Evolutionary conservation across 2,329 filamentous ascomycete species (phyloP), one percentile per base, ranked within the genome.

Genomic region (Phyllosticta capitalensis): DNA sequence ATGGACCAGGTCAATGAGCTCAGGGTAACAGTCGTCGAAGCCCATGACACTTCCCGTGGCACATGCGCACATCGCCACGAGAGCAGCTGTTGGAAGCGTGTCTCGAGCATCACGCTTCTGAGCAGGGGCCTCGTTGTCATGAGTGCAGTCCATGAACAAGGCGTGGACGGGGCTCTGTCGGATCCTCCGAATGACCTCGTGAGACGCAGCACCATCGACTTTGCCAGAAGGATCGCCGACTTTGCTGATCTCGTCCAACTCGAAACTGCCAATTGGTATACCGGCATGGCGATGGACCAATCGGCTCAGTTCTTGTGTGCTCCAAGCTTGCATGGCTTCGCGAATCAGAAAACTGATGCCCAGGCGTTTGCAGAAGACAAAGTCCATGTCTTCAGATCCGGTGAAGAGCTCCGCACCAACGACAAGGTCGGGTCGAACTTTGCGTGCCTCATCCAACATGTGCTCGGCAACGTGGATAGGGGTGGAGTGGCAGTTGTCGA

Each of bases 241-340:
- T 62, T 83, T 85, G 9, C 86, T 84, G 12, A 92, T 83, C 64
- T 95, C 88, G 66, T 96, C 90, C n/a, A 95, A 82, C 69, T 97
- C 92, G 67, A 99, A 97, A 72, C 92, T 97, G 61, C 94, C 94
- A 69, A 99, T 96, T 0, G 95, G 94, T 24, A 90, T 85, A 45
- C 94, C 94, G 30, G 90, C 92, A 71, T 99, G 92, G 63, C 87
- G 87, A 74, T 99, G 95, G 10, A 99, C 92, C 33, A 99, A 81
- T 52, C 92, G 82, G 74, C 92, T 96, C 63, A 99, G 80, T 73
- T 99, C 95, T 10, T 84, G 89, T 1, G 94, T 96, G 69, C 88
- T 92, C 92, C 92, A 97, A 30, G 92, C 89, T 72, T 99, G 94
- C 95, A 99, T 99, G 10, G 92, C 92, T 75, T 99, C 94, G 61